Evolutionary conservation across 192 early-diverging fungal species (phyloP).

Genomic region (Gigaspora rosea): DNA sequence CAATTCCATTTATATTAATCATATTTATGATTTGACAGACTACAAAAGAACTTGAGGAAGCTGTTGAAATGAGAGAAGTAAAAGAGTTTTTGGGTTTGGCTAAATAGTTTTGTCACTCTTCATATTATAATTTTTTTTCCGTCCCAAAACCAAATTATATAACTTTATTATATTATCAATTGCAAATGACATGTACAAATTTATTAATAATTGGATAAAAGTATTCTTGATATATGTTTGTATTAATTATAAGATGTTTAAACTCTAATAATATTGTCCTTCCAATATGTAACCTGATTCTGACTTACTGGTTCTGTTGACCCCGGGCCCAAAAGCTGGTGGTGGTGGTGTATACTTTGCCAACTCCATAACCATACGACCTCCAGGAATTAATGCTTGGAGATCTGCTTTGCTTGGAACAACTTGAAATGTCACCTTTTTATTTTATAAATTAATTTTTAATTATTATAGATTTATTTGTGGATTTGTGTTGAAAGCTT

Average conservation of each 20-base stretch:
- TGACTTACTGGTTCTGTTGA: not conserved
- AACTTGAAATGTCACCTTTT: constrained; percentile 50
- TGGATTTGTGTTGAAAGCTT: no score
- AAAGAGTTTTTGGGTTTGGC: constrained; percentile 22
- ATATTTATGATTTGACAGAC: not conserved
- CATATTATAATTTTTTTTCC: no score
- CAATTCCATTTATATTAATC: no score
- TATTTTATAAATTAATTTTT: not conserved
- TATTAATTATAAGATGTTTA: no score
- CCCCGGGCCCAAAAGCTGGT: constrained; percentile 16
- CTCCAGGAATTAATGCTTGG: constrained; percentile 54
- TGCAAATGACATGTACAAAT: no score
- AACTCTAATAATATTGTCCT: constrained; percentile 19
- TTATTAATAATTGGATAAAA: no score
- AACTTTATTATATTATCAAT: no score
- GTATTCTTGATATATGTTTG: no score
- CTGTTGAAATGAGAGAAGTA: constrained; percentile 24
- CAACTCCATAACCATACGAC: constrained; percentile 33
- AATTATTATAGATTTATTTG: not conserved
- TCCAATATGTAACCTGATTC: not conserved
- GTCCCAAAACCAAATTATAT: no score
- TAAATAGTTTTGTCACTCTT: not conserved
- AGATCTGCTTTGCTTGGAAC: constrained; percentile 51
- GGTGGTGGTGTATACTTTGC: constrained; percentile 13
- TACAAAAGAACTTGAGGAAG: constrained; percentile 18